These are phyloP conservation scores for Vitis hybrid DNA, from an alignment of 177 flowering plant genomes.

Conservation along the genomic window DNA sequence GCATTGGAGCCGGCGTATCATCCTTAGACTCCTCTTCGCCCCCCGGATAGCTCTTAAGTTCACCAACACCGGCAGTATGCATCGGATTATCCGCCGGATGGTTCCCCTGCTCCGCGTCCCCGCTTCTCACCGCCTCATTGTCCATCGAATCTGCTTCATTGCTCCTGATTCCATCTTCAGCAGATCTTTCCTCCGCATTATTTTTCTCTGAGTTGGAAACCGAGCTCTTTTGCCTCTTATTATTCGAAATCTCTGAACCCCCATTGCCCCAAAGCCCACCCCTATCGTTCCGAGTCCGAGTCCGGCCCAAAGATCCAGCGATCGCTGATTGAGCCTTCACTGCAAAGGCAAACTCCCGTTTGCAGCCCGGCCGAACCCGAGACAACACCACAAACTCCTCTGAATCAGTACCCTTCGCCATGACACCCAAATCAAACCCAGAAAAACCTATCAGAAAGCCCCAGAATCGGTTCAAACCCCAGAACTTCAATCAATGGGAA, in stretches of 20 bases:
- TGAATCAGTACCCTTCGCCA: conserved; percentile 48
- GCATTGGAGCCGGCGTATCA: not conserved
- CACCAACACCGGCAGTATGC: too few relatives aligned
- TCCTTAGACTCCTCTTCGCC: conserved; percentile 1
- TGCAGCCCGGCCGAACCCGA: conserved; percentile 52
- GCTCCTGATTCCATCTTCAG: not conserved
- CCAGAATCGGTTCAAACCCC: conserved; percentile 2
- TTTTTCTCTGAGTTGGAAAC: not conserved
- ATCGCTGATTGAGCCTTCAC: conserved; percentile 53
- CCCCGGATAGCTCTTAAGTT: not conserved
- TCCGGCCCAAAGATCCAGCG: conserved; percentile 47
- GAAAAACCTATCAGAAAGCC: conserved; percentile 10
- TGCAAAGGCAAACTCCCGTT: conserved; percentile 74
- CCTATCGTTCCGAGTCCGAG: conserved; percentile 34
- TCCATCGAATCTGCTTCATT: conserved; percentile 11
- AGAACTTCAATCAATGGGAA: not conserved
- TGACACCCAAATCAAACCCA: not conserved
- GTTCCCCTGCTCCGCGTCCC: conserved; percentile 19
- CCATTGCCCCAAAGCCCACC: not conserved
- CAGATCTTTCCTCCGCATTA: not conserved
- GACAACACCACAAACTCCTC: conserved; percentile 44
- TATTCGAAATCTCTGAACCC: conserved; percentile 1
- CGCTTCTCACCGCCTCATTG: conserved; percentile 31
- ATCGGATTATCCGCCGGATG: conserved; percentile 14
- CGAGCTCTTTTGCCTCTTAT: conserved; percentile 24